phyloP scores from a whole-genome alignment of 208 protist genomes.

The Leishmania guyanensis region DNA sequence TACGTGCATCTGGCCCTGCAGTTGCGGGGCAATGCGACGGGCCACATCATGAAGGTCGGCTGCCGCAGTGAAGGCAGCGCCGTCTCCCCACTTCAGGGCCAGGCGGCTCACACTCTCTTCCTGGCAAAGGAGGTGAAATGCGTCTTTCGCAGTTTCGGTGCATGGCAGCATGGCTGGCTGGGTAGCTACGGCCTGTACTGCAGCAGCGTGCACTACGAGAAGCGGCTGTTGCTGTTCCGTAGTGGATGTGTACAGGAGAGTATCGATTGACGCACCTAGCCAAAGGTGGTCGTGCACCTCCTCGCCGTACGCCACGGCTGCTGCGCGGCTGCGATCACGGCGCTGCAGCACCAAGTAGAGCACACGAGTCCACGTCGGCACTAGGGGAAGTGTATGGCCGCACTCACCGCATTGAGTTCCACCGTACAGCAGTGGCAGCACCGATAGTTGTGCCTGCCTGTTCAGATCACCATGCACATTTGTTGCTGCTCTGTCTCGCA shows the following conservation, averaged over 20 bases:
- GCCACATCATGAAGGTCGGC: slow-evolving; percentile 34
- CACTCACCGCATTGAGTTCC: slow-evolving; percentile 29
- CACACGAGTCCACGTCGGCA: slow-evolving; percentile 31
- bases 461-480: not conserved
- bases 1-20: slow-evolving; percentile 52
- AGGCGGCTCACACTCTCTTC: not conserved
- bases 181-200: not conserved
- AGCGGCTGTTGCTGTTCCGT: slow-evolving; percentile 44
- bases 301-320: slow-evolving; percentile 62
- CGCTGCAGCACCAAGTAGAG: slow-evolving; percentile 43
- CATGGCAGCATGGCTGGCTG: not conserved
- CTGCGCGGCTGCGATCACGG: slow-evolving; percentile 25
- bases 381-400: slow-evolving; percentile 26
- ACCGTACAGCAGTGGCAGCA: slow-evolving; percentile 35
- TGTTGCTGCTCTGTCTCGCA: not conserved
- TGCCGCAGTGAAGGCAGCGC: not conserved
- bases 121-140: slow-evolving; percentile 7
- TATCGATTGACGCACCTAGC: slow-evolving; percentile 35
- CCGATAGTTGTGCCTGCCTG: not conserved
- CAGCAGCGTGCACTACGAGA: slow-evolving; percentile 55
- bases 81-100: slow-evolving; percentile 10
- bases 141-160: not conserved
- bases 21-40: slow-evolving; percentile 36
- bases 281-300: slow-evolving; percentile 33
- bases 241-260: slow-evolving; percentile 43